These are phyloP conservation scores for Metschnikowia noctiluminum DNA, from an alignment of 805 yeast species.

Conservation along the genomic window DNA sequence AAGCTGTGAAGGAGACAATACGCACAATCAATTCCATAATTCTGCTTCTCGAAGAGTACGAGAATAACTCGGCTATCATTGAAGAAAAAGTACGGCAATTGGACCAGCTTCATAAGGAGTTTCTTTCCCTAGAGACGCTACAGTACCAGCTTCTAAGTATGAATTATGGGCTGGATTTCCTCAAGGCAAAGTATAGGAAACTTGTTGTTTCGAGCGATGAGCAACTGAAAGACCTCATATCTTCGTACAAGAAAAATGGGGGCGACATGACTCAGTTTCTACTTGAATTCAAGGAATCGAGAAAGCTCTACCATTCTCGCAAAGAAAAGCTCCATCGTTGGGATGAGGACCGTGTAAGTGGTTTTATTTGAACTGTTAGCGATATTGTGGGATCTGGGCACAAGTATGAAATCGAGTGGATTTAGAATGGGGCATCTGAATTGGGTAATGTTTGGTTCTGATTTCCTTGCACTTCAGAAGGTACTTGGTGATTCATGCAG, in stretches of 20 bases:
- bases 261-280: constrained; percentile 19
- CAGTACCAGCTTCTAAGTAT: constrained; percentile 39
- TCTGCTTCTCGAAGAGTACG: constrained; percentile 19
- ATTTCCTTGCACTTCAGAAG: too few species aligned
- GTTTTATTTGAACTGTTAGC: constrained; percentile 33
- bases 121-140: constrained; percentile 30
- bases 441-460: too few species aligned
- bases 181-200: constrained; percentile 10
- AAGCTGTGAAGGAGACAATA: constrained; percentile 15
- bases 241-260: constrained; percentile 4
- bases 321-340: constrained; percentile 39
- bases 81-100: constrained; percentile 23
- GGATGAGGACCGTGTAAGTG: constrained; percentile 43
- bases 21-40: constrained; percentile 22
- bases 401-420: too few species aligned
- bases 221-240: background rate
- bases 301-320: constrained; percentile 33
- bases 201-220: constrained; percentile 8
- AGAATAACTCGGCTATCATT: constrained; percentile 19
- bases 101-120: constrained; percentile 29
- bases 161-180: constrained; percentile 32
- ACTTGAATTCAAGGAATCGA: constrained; percentile 19
- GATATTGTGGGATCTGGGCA: too few species aligned
- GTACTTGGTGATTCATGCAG: too few species aligned
- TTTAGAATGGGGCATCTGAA: too few species aligned